phyloP scores from a whole-genome alignment of 768 basidiomycete species.

The Asterophora parasitica region DNA sequence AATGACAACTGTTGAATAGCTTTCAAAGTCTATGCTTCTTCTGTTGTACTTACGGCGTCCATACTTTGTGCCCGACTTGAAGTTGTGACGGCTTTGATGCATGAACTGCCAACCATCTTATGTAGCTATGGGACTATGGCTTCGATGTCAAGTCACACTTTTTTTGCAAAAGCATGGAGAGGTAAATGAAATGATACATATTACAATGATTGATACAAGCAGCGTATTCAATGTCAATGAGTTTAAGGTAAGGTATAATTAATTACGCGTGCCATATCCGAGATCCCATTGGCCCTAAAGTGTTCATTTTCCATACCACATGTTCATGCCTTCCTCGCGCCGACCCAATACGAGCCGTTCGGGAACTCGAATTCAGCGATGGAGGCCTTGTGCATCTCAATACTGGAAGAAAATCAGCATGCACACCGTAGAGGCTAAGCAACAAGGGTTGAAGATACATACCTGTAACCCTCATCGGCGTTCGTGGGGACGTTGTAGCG shows the following conservation, averaged over 20 bases:
- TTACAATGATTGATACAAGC: neutral
- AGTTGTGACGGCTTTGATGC: no score
- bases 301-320: neutral
- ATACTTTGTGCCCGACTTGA: no score
- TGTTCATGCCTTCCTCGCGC: constrained; percentile 13
- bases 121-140: no score
- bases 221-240: neutral
- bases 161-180: no score
- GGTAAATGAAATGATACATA: no score
- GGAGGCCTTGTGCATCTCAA: constrained; percentile 81
- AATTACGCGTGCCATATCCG: neutral
- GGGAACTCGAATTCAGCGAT: constrained; percentile 87
- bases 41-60: no score
- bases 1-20: no score
- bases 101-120: no score
- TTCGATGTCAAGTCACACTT: no score
- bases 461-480: constrained; percentile 78
- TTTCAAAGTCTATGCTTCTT: no score
- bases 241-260: neutral
- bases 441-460: constrained; percentile 14
- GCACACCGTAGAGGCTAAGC: neutral
- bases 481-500: constrained; percentile 84
- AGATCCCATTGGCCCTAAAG: neutral
- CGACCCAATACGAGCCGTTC: constrained; percentile 75
- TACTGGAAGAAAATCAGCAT: constrained; percentile 39